Conservation (phyloP, 257 asterid genomes). For the Craterostigma plantagineum region DNA sequence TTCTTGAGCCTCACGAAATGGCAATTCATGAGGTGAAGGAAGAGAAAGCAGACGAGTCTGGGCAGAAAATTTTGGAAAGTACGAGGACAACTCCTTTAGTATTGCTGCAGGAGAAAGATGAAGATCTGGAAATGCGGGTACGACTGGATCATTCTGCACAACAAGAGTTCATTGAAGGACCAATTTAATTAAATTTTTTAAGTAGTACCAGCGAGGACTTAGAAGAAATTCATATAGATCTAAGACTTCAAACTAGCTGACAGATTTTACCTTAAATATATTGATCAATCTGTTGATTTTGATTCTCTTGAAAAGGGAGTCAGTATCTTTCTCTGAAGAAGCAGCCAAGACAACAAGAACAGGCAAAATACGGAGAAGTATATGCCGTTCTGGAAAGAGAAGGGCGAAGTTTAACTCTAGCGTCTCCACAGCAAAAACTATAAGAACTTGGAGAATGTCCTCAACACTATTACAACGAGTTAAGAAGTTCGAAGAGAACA, state of each 20-base stretch:
- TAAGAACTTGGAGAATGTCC: constrained; percentile 96
- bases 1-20: constrained; percentile 96
- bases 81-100: constrained; percentile 65
- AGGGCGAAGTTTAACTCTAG: constrained; percentile 95
- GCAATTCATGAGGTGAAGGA: constrained; percentile 90
- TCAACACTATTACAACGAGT: constrained; percentile 52
- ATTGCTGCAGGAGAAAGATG: constrained; percentile 98
- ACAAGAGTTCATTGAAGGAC: constrained; percentile 9
- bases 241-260: too few relatives aligned
- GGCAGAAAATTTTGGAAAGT: constrained; percentile 76
- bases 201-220: constrained; percentile 1
- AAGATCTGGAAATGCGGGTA: constrained; percentile 99
- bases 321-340: constrained; percentile 96
- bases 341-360: constrained; percentile 96
- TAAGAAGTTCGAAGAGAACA: constrained; percentile 29
- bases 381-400: constrained; percentile 80
- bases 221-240: constrained; percentile 1
- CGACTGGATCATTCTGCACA: constrained; percentile 88
- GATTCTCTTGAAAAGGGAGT: constrained; percentile 88
- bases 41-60: constrained; percentile 89
- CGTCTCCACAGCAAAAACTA: constrained; percentile 91
- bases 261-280: constrained; percentile 61
- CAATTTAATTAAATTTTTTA: background rate
- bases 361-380: constrained; percentile 96
- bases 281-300: constrained; percentile 77